Conservation (phyloP, 768 basidiomycete genomes). For the Hygrophorus pudorinus region DNA sequence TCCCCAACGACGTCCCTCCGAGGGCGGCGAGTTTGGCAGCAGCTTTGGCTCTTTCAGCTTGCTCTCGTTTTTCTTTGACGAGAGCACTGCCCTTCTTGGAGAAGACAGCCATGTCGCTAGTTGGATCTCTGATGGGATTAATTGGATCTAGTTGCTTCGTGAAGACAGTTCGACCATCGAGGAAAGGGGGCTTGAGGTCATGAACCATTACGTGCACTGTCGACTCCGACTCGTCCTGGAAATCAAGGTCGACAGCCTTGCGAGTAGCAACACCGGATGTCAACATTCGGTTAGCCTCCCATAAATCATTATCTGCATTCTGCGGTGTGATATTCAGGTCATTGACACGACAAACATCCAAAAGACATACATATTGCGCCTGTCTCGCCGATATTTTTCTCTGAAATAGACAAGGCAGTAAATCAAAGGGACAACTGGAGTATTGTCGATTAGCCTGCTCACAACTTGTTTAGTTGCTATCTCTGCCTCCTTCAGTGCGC, state of each 20-base stretch:
- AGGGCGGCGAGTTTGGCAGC: conserved; percentile 91
- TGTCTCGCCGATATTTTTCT: conserved; percentile 90
- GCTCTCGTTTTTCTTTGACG: conserved; percentile 93
- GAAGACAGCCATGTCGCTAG: conserved; percentile 93
- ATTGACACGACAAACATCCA: background rate
- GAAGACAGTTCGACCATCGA: conserved; percentile 92
- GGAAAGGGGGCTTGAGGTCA: conserved; percentile 93
- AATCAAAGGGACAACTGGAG: background rate
- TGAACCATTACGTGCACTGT: conserved; percentile 97
- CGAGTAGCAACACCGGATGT: conserved; percentile 91
- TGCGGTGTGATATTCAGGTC: conserved; percentile 19
- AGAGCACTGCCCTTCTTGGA: conserved; percentile 93
- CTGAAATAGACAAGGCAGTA: conserved; percentile 24
- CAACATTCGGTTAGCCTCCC: conserved; percentile 98
- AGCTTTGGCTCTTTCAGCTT: conserved; percentile 92
- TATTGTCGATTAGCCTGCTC: conserved; percentile 15
- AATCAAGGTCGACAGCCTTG: conserved; percentile 81
- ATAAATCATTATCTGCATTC: conserved; percentile 97
- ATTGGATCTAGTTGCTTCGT: conserved; percentile 96
- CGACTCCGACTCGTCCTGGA: conserved; percentile 93
- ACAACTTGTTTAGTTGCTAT: conserved; percentile 69
- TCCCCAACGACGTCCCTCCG: conserved; percentile 90
- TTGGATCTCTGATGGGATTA: conserved; percentile 89
- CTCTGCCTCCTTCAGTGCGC: conserved; percentile 57
- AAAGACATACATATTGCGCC: conserved; percentile 78